phyloP scores from a whole-genome alignment of 345 rosid species.

The Capsella bursapastoris region DNA sequence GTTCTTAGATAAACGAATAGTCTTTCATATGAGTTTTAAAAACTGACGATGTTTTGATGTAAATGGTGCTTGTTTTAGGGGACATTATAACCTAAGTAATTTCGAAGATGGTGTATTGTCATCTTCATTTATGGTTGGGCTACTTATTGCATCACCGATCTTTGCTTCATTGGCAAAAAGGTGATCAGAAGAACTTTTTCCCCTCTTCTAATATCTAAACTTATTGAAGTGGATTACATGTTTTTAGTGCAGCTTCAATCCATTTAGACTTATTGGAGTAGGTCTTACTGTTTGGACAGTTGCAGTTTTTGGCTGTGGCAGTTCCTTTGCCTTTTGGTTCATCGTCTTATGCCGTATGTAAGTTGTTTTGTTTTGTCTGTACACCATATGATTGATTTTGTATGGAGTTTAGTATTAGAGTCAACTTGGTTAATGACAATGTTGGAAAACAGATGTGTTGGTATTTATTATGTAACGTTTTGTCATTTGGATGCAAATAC shows the following conservation, averaged over 20 bases:
- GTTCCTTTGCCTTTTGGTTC: slow-evolving; percentile 79
- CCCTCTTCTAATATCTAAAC: neutral
- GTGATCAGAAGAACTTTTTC: slow-evolving; percentile 43
- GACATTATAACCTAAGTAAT: slow-evolving; percentile 73
- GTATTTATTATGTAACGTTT: neutral
- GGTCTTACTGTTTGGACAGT: slow-evolving; percentile 91
- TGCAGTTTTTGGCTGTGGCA: slow-evolving; percentile 83
- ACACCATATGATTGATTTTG: neutral
- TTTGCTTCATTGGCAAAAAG: slow-evolving; percentile 91
- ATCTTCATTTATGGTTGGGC: slow-evolving; percentile 95
- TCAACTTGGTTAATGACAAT: no score
- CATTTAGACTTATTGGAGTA: slow-evolving; percentile 90
- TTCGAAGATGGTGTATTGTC: slow-evolving; percentile 92
- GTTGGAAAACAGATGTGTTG: no score
- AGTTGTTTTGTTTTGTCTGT: slow-evolving; percentile 31
- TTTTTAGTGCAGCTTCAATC: slow-evolving; percentile 68
- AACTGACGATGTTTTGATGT: neutral
- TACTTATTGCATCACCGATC: slow-evolving; percentile 82
- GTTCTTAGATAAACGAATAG: no score
- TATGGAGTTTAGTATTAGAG: no score
- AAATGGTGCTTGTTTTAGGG: slow-evolving; percentile 50
- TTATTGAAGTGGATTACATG: neutral
- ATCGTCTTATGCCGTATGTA: slow-evolving; percentile 85
- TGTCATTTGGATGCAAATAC: neutral
- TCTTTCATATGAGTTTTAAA: no score